Conservation (phyloP, 2,329 filamentous ascomycete species). For the Nemania diffusa region DNA sequence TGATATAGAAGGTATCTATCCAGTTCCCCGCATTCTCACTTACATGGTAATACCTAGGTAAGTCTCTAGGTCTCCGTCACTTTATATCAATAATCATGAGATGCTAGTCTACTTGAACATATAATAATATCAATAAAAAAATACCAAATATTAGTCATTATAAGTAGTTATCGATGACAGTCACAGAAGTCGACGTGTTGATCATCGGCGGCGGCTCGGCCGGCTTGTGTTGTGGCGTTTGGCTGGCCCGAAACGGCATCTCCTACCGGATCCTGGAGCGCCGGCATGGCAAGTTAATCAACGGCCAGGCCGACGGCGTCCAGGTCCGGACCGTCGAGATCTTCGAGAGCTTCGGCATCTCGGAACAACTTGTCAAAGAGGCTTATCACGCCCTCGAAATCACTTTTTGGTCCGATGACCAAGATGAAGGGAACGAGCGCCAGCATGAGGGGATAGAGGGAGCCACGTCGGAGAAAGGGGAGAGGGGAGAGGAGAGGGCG, state of each 20-base stretch:
- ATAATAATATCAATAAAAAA: not conserved
- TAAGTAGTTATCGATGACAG: conserved; percentile 5
- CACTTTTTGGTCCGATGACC: conserved; percentile 61
- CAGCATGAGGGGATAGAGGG: no score
- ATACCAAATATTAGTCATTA: not conserved
- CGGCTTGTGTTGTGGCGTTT: conserved; percentile 69
- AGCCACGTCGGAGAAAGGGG: not conserved
- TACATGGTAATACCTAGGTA: not conserved
- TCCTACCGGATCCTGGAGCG: conserved; percentile 67
- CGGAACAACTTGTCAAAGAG: conserved; percentile 64
- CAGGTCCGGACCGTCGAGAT: conserved; percentile 71
- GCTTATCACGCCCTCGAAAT: conserved; percentile 68
- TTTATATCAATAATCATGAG: not conserved
- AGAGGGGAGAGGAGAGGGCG: not conserved
- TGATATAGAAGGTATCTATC: not conserved
- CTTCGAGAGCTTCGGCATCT: conserved; percentile 68
- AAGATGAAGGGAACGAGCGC: conserved; percentile 7
- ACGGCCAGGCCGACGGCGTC: conserved; percentile 72
- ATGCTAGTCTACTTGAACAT: no score
- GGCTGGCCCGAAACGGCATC: conserved; percentile 68
- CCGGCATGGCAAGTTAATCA: conserved; percentile 62
- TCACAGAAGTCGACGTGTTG: conserved; percentile 59
- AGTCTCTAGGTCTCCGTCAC: not conserved
- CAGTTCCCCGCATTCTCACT: conserved; percentile 2
- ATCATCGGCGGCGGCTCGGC: conserved; percentile 71